These are phyloP conservation scores for Aleurites moluccanus DNA, from an alignment of 441 rosid species.

Conservation along the genomic window DNA sequence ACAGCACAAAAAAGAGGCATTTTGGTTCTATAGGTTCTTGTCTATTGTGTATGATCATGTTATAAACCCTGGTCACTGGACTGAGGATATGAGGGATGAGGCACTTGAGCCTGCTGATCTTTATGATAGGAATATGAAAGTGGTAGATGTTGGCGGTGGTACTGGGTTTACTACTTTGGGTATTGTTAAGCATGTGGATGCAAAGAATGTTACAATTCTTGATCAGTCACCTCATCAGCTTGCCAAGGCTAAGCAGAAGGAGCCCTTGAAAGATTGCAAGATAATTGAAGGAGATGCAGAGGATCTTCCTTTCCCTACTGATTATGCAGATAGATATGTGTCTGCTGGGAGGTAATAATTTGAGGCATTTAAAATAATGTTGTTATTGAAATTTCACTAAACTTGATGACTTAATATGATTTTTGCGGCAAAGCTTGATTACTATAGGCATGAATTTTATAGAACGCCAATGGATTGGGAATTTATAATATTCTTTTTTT, in stretches of 20 bases:
- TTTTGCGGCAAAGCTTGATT: neutral
- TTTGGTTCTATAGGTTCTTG: conserved; percentile 52
- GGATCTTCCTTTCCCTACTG: conserved; percentile 51
- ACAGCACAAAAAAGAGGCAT: conserved; percentile 54
- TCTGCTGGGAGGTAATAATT: conserved; percentile 52
- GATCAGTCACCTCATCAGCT: conserved; percentile 61
- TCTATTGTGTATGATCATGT: conserved; percentile 50
- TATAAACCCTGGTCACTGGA: conserved; percentile 59
- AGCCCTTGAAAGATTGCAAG: conserved; percentile 52
- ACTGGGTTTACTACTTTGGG: conserved; percentile 57
- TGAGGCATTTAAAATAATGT: neutral
- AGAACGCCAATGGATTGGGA: too few species aligned
- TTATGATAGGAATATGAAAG: conserved; percentile 35
- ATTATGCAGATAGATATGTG: conserved; percentile 50
- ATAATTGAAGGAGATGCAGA: conserved; percentile 58
- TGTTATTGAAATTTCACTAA: neutral
- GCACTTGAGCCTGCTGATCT: conserved; percentile 51
- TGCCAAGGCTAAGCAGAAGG: conserved; percentile 51
- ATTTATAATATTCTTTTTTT: too few species aligned
- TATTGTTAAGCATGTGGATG: conserved; percentile 56
- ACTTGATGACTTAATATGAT: neutral
- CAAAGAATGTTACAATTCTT: conserved; percentile 51
- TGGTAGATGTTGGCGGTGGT: conserved; percentile 55
- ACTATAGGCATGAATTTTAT: neutral
- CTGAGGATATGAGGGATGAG: conserved; percentile 54